Evolutionary conservation across 768 basidiomycete genomes (phyloP), one percentile per base, ranked within the genome.

Genomic region (Leccinum subgranulosum): DNA sequence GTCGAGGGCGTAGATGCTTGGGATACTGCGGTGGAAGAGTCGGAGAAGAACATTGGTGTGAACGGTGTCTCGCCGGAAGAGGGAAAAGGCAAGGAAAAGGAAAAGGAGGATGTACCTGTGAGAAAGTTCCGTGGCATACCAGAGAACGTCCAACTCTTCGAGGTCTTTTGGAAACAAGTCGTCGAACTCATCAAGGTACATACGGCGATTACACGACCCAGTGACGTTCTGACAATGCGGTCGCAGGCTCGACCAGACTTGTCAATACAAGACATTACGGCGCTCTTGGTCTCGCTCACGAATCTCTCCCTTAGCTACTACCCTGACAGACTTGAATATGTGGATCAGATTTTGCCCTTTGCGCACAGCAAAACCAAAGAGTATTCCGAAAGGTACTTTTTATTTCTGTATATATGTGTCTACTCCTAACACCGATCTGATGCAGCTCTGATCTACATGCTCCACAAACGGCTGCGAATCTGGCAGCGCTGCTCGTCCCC

Each of bases 151-250:
- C 92, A 89, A 68, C 74, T 99, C 52, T 99, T 99, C 60, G 97
- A 99, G 69, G 94, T 98, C 95, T 99, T 98, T 71, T 99, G 97
- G 96, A 87, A 90, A 61, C 97, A 99, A 71, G 93, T 98, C 45
- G 45, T 98, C 11, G 90, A 97, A 70, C 84, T 99, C 27, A 95
- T 99, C 79, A 97, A 95, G 84, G 94, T 92, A 63, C 19, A 82
- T 69, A 23, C 23, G 14, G 19, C 12, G 46, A 10, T 3, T 11
- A 12, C 23, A 23, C n/a, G 11, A 14, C 46, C 11, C 31, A 31
- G 34, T 5, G 17, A 14, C 0, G 15, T 19, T 39, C 58, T 63
- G 23, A 69, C 41, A 47, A 23, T 33, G 11, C 29, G 17, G 48
- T 49, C 21, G 4, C 67, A 96, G 94, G 95, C 96, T 59, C 90